phyloP scores from a whole-genome alignment of 352 stramenopile species.

The Globisporangium middletonii region DNA sequence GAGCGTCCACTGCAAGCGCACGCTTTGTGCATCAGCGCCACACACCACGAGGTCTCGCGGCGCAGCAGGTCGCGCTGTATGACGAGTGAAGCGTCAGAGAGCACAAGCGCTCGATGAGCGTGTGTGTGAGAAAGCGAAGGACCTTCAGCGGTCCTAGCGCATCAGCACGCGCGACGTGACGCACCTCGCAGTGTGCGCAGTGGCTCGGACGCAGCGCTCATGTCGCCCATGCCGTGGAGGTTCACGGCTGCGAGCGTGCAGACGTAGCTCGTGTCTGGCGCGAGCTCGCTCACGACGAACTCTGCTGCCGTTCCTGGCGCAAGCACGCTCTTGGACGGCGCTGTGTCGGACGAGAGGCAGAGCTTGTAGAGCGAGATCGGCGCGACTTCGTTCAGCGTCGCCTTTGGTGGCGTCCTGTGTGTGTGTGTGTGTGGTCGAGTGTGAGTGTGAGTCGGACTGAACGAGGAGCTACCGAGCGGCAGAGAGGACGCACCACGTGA shows the following conservation, averaged over 20 bases:
- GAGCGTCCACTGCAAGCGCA: conserved; percentile 4
- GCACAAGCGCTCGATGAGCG: no score
- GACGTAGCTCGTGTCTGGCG: conserved; percentile 34
- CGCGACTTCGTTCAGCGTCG: conserved; percentile 36
- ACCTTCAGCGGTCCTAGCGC: no score
- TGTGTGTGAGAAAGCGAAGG: no score
- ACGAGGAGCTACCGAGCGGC: not conserved
- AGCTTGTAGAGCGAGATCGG: conserved; percentile 69
- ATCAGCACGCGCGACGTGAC: no score
- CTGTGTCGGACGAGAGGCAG: conserved; percentile 14
- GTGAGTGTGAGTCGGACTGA: not conserved
- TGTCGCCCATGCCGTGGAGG: conserved; percentile 50
- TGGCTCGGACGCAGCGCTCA: conserved; percentile 26
- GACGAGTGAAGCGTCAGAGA: not conserved
- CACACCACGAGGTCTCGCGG: conserved; percentile 1
- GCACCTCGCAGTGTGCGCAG: conserved; percentile 27
- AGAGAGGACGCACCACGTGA: conserved; percentile 27
- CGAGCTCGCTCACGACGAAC: conserved; percentile 22
- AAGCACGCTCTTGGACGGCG: conserved; percentile 16
- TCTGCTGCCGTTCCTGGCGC: conserved; percentile 24
- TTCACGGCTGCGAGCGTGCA: conserved; percentile 46
- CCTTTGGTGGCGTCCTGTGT: conserved; percentile 21
- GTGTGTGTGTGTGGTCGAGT: not conserved
- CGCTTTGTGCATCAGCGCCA: conserved; percentile 2
- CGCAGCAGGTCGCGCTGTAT: conserved; percentile 13